Base-by-base conservation (phyloP, 192 early-diverging fungal species). In the Coemansia sp. region DNA sequence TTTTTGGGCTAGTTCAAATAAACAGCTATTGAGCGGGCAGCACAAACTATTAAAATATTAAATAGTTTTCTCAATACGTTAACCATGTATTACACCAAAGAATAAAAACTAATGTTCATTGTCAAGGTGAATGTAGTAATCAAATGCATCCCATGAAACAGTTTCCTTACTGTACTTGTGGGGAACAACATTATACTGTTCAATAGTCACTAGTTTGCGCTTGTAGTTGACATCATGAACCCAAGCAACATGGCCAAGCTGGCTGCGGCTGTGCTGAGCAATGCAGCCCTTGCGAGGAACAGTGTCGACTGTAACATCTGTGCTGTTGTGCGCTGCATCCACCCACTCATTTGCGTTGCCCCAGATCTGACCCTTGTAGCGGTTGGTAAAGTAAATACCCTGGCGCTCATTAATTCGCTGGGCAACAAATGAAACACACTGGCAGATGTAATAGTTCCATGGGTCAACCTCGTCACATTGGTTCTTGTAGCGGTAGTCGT, bases 311-410 rank as follows among this genome's bases (percentile, higher is more conserved):
- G 57, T 59, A 18, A 79, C 76, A 1, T 55, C 56, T 6, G 71
- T 53, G 9, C 64, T 61, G 6, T 52, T 60, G 23, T 53, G 61
- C 0, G 76, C 76, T 7, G 76, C 76, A 8, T 57, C 62, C 20
- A 63, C 71, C 76, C 76, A 79, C 5, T 55, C 65, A 14, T 70
- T 73, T 31, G 76, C 76, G 25, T 79, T 73, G 17, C 76, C 76
- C 70, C 70, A 79, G 8, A 26, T 51, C 11, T 58, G 34, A 24
- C 76, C 76, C 58, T 73, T 68, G 51, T 67, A 79, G n/a, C 56
- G 46, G 61, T 73, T 79, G 51, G 59, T 54, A 51, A 74, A 79
- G 31, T 70, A 68, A 5, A 79, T 56, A 3, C 67, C 56, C 37
- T 73, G 67, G 3, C 76, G 63, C 60, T 68, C 69, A 57, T 79